Evolutionary conservation across 345 rosid genomes (phyloP).

Genomic region (Boechera divaricarpa): DNA sequence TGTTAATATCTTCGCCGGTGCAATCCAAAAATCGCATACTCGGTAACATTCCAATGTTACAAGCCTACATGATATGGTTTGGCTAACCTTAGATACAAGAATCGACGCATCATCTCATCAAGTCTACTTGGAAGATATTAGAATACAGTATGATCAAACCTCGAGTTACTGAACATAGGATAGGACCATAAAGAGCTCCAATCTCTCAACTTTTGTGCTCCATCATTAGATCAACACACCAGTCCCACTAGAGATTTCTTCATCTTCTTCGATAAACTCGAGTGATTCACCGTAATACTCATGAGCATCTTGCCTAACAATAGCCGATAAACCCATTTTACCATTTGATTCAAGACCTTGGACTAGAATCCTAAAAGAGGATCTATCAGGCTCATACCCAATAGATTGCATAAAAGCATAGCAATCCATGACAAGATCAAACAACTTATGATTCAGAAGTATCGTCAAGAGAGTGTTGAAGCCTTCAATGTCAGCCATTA

Average conservation of each 20-base stretch:
- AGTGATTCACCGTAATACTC: slow-evolving; percentile 63
- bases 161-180: background rate
- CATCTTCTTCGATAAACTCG: slow-evolving; percentile 54
- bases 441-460: slow-evolving; percentile 52
- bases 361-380: slow-evolving; percentile 59
- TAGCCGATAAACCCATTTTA: slow-evolving; percentile 50
- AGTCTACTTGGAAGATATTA: background rate
- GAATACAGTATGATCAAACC: slow-evolving; percentile 4
- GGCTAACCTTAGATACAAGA: background rate
- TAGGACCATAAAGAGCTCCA: background rate
- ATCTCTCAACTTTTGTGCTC: slow-evolving; percentile 4
- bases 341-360: slow-evolving; percentile 64
- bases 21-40: background rate
- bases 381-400: slow-evolving; percentile 73
- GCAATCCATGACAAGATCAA: slow-evolving; percentile 62
- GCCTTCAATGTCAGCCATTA: slow-evolving; percentile 58
- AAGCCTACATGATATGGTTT: slow-evolving; percentile 3
- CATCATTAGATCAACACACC: slow-evolving; percentile 23
- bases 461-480: slow-evolving; percentile 61
- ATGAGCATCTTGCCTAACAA: slow-evolving; percentile 62
- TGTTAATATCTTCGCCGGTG: background rate
- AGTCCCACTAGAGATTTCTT: slow-evolving; percentile 40
- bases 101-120: background rate
- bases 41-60: background rate
- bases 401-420: slow-evolving; percentile 61